These are phyloP conservation scores for Orbilia brochopaga DNA, from an alignment of 2,329 filamentous ascomycete genomes.

Conservation along the genomic window DNA sequence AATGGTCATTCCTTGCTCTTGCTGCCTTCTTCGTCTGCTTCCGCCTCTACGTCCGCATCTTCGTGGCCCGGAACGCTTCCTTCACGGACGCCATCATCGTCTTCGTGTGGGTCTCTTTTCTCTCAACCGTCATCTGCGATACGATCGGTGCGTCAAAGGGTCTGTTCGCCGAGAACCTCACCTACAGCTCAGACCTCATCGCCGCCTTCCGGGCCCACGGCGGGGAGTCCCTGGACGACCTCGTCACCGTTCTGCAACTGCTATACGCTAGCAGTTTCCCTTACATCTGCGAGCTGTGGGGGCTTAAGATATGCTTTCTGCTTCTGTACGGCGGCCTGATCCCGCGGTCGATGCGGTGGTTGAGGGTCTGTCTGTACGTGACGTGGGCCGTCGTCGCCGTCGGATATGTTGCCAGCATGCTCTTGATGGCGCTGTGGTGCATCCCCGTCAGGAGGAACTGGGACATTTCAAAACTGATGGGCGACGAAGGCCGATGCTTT, in stretches of 20 bases:
- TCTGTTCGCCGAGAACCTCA: constrained; percentile 44
- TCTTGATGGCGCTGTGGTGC: constrained; percentile 42
- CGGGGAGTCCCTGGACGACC: constrained; percentile 21
- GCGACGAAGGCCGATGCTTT: constrained; percentile 33
- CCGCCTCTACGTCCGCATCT: constrained; percentile 38
- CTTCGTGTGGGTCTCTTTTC: constrained; percentile 30
- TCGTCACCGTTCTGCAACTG: constrained; percentile 31
- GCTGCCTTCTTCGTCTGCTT: constrained; percentile 41
- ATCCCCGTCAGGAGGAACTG: constrained; percentile 36
- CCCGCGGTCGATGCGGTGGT: constrained; percentile 35
- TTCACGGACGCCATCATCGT: constrained; percentile 29
- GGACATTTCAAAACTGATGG: constrained; percentile 41
- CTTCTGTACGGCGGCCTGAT: constrained; percentile 37
- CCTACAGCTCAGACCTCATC: constrained; percentile 45
- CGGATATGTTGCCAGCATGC: constrained; percentile 35
- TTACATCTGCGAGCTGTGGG: constrained; percentile 46
- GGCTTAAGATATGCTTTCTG: constrained; percentile 40
- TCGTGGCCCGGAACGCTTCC: constrained; percentile 20
- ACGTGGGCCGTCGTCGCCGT: constrained; percentile 35
- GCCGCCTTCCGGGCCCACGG: constrained; percentile 33
- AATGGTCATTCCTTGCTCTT: constrained; percentile 40
- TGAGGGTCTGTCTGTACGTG: constrained; percentile 38
- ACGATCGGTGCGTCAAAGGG: constrained; percentile 40
- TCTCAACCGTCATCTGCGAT: constrained; percentile 39
- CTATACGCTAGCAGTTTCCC: constrained; percentile 46